These are phyloP conservation scores for Pseudovirgaria hyperparasitica DNA, from an alignment of 2,329 filamentous ascomycete species.

Conservation along the genomic window DNA sequence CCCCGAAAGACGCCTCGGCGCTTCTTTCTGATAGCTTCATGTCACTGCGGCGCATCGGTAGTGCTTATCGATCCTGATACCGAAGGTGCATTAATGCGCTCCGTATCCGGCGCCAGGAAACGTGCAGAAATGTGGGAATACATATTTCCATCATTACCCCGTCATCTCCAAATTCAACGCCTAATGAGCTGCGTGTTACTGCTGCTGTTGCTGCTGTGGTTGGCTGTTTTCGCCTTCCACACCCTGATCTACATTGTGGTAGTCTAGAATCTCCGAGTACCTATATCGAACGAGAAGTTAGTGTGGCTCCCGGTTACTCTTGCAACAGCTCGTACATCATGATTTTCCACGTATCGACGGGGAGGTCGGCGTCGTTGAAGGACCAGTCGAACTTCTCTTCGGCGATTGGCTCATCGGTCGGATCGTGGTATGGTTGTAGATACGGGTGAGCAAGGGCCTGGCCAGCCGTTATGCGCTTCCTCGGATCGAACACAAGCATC, in stretches of 20 bases:
- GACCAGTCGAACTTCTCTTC: conserved; percentile 99
- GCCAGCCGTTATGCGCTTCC: conserved; percentile 79
- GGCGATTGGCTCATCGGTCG: conserved; percentile 86
- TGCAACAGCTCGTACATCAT: conserved; percentile 68
- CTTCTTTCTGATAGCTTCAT: too few species aligned
- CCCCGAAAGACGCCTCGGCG: too few species aligned
- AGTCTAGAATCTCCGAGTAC: conserved; percentile 98
- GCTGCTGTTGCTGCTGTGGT: too few species aligned
- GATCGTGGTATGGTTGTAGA: conserved; percentile 91
- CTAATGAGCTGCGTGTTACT: too few species aligned
- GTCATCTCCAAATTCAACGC: too few species aligned
- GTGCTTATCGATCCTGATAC: too few species aligned
- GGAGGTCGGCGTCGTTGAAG: conserved; percentile 94
- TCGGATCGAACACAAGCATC: conserved; percentile 98
- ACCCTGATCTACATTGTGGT: conserved; percentile 72
- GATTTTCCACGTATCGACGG: conserved; percentile 99
- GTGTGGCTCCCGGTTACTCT: background rate
- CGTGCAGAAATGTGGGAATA: too few species aligned
- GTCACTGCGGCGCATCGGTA: too few species aligned
- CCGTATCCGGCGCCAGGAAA: too few species aligned
- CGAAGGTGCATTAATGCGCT: too few species aligned
- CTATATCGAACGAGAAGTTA: conserved; percentile 19
- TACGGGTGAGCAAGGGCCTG: conserved; percentile 86
- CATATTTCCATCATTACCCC: too few species aligned
- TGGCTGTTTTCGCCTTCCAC: conserved; percentile 12